Conservation (phyloP, 1,284 basidiomycete genomes). For the Boletellus deceptivus region DNA sequence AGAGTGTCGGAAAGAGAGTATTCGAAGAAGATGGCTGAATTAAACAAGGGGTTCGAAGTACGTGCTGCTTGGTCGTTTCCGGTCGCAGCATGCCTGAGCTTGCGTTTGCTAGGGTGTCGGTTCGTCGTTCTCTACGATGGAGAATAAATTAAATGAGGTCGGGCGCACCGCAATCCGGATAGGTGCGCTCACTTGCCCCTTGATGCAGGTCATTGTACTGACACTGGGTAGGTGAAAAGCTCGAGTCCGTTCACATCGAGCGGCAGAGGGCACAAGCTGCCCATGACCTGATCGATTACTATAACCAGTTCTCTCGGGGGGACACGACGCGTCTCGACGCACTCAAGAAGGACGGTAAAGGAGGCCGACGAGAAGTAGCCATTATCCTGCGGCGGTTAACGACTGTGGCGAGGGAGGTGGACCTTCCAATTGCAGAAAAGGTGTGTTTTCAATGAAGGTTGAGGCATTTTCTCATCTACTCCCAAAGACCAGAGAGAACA, state of each 20-base stretch:
- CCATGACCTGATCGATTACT: constrained; percentile 93
- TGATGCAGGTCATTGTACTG: constrained; percentile 10
- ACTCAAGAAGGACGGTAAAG: constrained; percentile 83
- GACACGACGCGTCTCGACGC: constrained; percentile 79
- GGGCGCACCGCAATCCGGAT: constrained; percentile 94
- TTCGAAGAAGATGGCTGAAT: constrained; percentile 87
- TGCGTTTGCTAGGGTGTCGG: constrained; percentile 63
- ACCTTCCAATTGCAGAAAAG: constrained; percentile 78
- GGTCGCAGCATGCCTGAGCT: not conserved
- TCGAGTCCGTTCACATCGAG: constrained; percentile 92
- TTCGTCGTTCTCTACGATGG: constrained; percentile 81
- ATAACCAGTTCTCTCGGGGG: constrained; percentile 88
- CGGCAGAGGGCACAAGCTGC: constrained; percentile 92
- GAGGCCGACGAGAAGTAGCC: constrained; percentile 87
- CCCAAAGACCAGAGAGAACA: constrained; percentile 72
- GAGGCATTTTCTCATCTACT: constrained; percentile 23
- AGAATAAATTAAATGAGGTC: constrained; percentile 89
- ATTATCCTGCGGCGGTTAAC: constrained; percentile 86
- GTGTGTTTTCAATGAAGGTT: constrained; percentile 39
- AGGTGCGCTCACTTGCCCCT: constrained; percentile 47
- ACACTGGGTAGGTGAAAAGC: constrained; percentile 75
- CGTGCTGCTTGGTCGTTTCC: constrained; percentile 19
- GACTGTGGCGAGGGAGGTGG: constrained; percentile 90
- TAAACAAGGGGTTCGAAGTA: constrained; percentile 92
- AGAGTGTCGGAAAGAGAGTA: constrained; percentile 91